Percentiles rank a stretch among this genome's conserved stretches.
Evolutionary conservation across 208 protist genomes (phyloP).

Genomic region (Hexamita inflata): DNA sequence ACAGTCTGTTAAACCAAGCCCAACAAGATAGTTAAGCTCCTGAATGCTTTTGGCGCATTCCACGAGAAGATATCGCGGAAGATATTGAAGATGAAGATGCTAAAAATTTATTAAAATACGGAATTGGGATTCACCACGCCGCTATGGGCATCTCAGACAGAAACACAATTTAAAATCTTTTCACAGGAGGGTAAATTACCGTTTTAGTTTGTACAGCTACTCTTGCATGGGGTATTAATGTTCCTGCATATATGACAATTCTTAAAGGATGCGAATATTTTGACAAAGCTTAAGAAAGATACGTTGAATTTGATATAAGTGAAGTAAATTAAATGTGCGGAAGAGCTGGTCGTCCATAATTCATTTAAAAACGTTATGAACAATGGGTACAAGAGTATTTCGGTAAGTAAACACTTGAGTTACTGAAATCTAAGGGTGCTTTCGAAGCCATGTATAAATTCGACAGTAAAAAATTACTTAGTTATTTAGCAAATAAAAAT

Average conservation of each 20-base stretch:
- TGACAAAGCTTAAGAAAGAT: constrained; percentile 79
- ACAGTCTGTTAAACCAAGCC: constrained; percentile 81
- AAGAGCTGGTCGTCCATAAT: constrained; percentile 17
- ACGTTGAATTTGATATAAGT: constrained; percentile 94
- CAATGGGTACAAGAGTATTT: no score
- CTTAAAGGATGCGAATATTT: constrained; percentile 99
- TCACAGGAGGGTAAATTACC: constrained; percentile 56
- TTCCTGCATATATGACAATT: constrained; percentile 96
- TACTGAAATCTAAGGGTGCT: no score
- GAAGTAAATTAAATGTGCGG: constrained; percentile 82
- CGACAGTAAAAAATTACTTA: no score
- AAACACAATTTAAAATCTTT: constrained; percentile 43
- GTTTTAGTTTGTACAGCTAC: constrained; percentile 92
- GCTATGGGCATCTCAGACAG: constrained; percentile 60
- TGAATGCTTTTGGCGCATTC: constrained; percentile 59
- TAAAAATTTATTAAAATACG: constrained; percentile 81
- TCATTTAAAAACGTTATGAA: background rate
- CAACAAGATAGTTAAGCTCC: constrained; percentile 68
- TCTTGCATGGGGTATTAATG: constrained; percentile 98
- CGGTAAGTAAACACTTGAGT: no score
- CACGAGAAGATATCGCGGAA: constrained; percentile 47
- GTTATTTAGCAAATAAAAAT: no score
- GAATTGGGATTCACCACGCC: constrained; percentile 96
- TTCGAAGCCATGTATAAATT: no score
- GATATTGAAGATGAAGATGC: constrained; percentile 62